Conservation (phyloP, 306 rosid genomes). For the Dicorynia guianensis region DNA sequence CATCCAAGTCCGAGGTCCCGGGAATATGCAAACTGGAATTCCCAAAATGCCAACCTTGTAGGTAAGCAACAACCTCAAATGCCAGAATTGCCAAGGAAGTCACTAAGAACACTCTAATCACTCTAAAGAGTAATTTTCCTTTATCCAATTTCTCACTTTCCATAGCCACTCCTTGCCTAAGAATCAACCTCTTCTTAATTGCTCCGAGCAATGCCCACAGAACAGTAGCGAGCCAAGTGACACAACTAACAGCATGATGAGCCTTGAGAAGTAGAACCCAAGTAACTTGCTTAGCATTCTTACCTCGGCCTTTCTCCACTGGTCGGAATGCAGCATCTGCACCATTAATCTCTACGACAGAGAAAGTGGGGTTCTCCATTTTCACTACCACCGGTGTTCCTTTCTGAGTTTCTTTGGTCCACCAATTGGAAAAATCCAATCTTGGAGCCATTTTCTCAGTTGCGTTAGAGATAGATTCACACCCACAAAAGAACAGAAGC, state of each 20-base stretch:
- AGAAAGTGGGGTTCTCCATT: slow-evolving; percentile 88
- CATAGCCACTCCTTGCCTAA: slow-evolving; percentile 60
- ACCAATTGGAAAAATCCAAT: slow-evolving; percentile 73
- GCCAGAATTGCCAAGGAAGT: slow-evolving; percentile 71
- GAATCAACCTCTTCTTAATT: slow-evolving; percentile 77
- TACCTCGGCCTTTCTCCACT: slow-evolving; percentile 75
- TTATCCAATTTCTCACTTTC: slow-evolving; percentile 68
- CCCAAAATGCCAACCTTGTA: slow-evolving; percentile 85
- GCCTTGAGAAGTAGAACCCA: slow-evolving; percentile 96
- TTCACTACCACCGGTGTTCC: slow-evolving; percentile 92
- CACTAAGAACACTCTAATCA: slow-evolving; percentile 72
- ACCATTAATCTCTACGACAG: slow-evolving; percentile 83
- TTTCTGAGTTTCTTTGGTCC: slow-evolving; percentile 61
- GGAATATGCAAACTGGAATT: slow-evolving; percentile 79
- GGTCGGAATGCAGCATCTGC: slow-evolving; percentile 89
- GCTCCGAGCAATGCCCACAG: slow-evolving; percentile 78
- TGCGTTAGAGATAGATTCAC: slow-evolving; percentile 18
- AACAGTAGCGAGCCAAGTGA: slow-evolving; percentile 68
- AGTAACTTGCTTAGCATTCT: slow-evolving; percentile 85
- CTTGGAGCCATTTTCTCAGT: slow-evolving; percentile 72
- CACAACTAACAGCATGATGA: slow-evolving; percentile 77
- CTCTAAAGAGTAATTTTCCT: slow-evolving; percentile 65
- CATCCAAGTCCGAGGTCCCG: slow-evolving; percentile 68
- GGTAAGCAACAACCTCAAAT: slow-evolving; percentile 78
- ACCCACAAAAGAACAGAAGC: slow-evolving; percentile 4